A percentile compares a stretch with the other conserved stretches of the same genome.
These are phyloP conservation scores for Neurospora sp. DNA, from an alignment of 495 filamentous ascomycete species.

Conservation along the genomic window DNA sequence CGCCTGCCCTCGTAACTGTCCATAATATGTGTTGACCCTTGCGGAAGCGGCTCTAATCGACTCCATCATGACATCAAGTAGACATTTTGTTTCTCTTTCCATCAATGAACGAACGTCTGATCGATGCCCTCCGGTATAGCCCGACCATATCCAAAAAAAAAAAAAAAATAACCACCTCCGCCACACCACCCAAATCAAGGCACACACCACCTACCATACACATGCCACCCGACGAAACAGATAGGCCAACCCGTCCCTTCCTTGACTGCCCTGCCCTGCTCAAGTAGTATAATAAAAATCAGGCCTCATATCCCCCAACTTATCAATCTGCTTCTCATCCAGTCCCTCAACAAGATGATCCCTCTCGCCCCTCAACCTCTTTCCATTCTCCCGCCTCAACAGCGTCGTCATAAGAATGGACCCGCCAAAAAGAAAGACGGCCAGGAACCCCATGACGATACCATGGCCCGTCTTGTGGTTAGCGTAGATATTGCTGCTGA, in stretches of 20 bases:
- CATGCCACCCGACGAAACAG: no score
- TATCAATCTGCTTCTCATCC: constrained; percentile 46
- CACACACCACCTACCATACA: background rate
- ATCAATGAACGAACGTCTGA: background rate
- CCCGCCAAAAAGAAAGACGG: constrained; percentile 39
- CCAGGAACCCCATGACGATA: constrained; percentile 39
- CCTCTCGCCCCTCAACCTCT: constrained; percentile 50
- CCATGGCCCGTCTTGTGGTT: constrained; percentile 37
- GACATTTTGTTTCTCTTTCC: background rate
- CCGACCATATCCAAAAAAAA: background rate
- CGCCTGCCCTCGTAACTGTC: background rate
- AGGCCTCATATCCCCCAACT: constrained; percentile 60
- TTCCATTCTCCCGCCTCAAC: constrained; percentile 55
- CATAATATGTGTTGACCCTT: background rate
- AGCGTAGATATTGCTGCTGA: constrained; percentile 61
- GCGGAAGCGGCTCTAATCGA: background rate
- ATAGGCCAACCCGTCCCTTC: background rate
- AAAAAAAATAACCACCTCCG: background rate
- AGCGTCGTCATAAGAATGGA: constrained; percentile 53
- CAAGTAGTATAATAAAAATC: constrained; percentile 65
- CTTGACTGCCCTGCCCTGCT: background rate
- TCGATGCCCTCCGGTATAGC: background rate
- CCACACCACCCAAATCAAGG: background rate
- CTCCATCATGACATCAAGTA: background rate
- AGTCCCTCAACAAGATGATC: constrained; percentile 58